Evolutionary conservation across 768 basidiomycete species (phyloP).

Genomic region (Candolleomyces eurysporus): DNA sequence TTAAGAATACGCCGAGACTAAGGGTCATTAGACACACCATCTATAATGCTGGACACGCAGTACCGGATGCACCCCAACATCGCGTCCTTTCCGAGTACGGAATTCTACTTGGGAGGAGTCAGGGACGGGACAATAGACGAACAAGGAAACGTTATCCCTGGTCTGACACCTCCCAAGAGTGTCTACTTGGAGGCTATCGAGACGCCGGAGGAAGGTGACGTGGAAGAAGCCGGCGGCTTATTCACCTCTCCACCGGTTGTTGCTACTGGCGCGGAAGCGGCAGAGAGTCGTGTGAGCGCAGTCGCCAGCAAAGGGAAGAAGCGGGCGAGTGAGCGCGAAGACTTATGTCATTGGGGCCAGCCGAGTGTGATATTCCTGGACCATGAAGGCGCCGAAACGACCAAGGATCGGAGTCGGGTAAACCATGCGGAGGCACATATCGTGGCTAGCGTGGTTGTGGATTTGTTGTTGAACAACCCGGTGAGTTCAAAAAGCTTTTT

Average conservation of each 20-base stretch:
- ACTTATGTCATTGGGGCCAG: constrained; percentile 19
- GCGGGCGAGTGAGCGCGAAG: no score
- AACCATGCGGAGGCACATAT: constrained; percentile 79
- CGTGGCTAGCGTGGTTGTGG: constrained; percentile 78
- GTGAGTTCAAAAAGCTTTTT: constrained; percentile 36
- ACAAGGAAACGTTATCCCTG: constrained; percentile 43
- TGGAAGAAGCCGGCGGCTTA: constrained; percentile 20
- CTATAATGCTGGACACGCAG: constrained; percentile 91
- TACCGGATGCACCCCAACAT: constrained; percentile 95
- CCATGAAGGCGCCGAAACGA: constrained; percentile 67
- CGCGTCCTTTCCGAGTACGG: constrained; percentile 78
- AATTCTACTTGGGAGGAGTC: constrained; percentile 75
- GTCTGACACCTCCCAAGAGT: constrained; percentile 55
- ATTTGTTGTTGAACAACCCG: constrained; percentile 72
- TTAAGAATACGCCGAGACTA: constrained; percentile 1
- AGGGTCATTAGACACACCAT: constrained; percentile 61
- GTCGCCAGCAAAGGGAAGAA: no score
- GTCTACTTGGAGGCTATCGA: neutral
- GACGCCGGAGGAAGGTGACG: constrained; percentile 25
- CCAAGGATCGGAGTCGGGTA: constrained; percentile 67
- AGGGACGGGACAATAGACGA: constrained; percentile 73
- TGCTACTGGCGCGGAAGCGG: no score
- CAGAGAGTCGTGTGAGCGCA: no score
- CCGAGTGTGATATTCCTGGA: constrained; percentile 80
- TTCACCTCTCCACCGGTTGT: no score